phyloP scores from a whole-genome alignment of 2,329 filamentous ascomycete genomes.

The Coniochaeta ligniaria region DNA sequence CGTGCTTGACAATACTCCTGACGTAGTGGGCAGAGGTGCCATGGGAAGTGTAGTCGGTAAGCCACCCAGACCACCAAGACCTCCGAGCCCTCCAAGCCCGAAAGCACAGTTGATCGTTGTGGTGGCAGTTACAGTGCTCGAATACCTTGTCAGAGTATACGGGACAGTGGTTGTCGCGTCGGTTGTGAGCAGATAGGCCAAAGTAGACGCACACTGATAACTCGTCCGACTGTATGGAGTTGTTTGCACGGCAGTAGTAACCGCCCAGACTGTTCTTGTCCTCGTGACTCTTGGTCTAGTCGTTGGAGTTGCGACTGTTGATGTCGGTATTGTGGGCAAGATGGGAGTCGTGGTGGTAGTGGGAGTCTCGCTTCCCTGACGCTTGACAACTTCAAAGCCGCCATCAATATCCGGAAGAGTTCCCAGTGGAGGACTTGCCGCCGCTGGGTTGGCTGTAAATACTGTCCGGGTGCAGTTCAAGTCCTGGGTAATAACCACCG shows the following conservation, averaged over 20 bases:
- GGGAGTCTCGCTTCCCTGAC: neutral
- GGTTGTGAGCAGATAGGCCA: slow-evolving; percentile 9
- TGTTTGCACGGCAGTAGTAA: slow-evolving; percentile 8
- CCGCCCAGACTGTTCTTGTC: slow-evolving; percentile 10
- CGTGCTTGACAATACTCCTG: neutral
- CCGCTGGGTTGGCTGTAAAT: neutral
- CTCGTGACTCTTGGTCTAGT: slow-evolving; percentile 3
- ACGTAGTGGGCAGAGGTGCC: neutral
- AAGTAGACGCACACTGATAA: slow-evolving; percentile 9
- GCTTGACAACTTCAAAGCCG: neutral
- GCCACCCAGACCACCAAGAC: neutral
- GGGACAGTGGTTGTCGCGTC: slow-evolving; percentile 9
- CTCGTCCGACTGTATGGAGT: slow-evolving; percentile 8
- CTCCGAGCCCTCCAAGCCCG: slow-evolving; percentile 3
- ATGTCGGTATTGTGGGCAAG: neutral
- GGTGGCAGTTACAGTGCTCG: slow-evolving; percentile 8
- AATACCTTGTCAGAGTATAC: slow-evolving; percentile 8
- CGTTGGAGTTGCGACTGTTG: neutral
- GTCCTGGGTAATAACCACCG: slow-evolving; percentile 3
- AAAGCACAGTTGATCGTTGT: slow-evolving; percentile 8
- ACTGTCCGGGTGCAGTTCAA: slow-evolving; percentile 11
- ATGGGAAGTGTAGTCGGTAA: neutral
- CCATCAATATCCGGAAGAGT: neutral
- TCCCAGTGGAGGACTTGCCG: neutral
- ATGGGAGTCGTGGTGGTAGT: neutral